Percentiles rank a stretch among this genome's conserved stretches.
These are phyloP conservation scores for Colletotrichum trifolii DNA, from an alignment of 2,329 filamentous ascomycete genomes.

Conservation along the genomic window DNA sequence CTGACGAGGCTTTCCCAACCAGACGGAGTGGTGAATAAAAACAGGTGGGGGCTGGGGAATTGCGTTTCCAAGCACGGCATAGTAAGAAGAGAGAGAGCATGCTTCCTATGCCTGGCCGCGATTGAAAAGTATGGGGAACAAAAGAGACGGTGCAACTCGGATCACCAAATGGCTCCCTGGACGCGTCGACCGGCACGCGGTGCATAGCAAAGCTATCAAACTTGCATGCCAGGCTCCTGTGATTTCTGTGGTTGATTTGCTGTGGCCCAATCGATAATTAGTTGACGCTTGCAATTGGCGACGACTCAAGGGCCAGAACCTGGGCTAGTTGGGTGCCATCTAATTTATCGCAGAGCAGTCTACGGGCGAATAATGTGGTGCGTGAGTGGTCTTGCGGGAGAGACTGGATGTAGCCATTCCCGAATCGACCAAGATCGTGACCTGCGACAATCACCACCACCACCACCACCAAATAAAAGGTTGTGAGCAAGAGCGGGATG, in stretches of 20 bases:
- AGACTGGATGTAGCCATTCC: slow-evolving; percentile 15
- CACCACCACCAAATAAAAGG: not conserved
- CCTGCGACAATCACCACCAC: not conserved
- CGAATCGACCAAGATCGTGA: slow-evolving; percentile 26
- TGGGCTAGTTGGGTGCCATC: slow-evolving; percentile 11
- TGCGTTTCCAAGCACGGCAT: slow-evolving; percentile 1
- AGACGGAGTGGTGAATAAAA: slow-evolving; percentile 4
- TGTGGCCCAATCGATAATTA: slow-evolving; percentile 10
- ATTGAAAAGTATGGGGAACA: slow-evolving; percentile 8
- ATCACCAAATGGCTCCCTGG: slow-evolving; percentile 9
- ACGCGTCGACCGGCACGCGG: slow-evolving; percentile 9
- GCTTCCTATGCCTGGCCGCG: not conserved
- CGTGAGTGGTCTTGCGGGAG: slow-evolving; percentile 11
- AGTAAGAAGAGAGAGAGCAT: too few relatives aligned
- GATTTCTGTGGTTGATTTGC: slow-evolving; percentile 1
- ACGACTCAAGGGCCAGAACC: slow-evolving; percentile 7
- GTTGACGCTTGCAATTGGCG: slow-evolving; percentile 8
- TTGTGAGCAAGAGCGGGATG: not conserved
- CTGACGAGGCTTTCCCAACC: not conserved
- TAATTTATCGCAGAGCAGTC: slow-evolving; percentile 16
- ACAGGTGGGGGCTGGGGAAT: slow-evolving; percentile 24
- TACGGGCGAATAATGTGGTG: slow-evolving; percentile 19
- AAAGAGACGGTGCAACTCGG: slow-evolving; percentile 13
- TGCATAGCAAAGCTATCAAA: slow-evolving; percentile 32
- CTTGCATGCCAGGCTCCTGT: slow-evolving; percentile 9